Evolutionary conservation across 176 grass and related monocot species (phyloP), one percentile per base, ranked within the genome.

Genomic region (Eleusine indica): DNA sequence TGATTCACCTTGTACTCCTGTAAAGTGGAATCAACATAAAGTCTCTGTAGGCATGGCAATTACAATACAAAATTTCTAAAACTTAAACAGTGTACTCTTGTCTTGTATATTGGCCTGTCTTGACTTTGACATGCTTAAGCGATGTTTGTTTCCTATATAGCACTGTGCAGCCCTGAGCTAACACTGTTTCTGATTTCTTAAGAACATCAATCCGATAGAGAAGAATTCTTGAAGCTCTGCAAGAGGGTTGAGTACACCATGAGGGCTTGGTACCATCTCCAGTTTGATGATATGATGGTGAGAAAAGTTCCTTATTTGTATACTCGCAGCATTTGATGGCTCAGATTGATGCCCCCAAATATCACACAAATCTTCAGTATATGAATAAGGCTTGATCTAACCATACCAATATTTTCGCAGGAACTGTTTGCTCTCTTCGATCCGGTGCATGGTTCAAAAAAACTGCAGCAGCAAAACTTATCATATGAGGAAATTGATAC

Each of bases 271-370:
- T 96, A 98, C 81, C 87, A 93, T 83, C 96, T 96, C 47, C 91
- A 98, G 71, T 98, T 98, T 84, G 96, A 98, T 82, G 96, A 98
- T 84, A 92, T 98, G 85, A 94, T 98, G 93, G 96, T 96, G 87
- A 84, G 72, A 72, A 88, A 40, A 63, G 37, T 18, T 30, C 54
- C 11, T 83, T 38, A 2, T 66, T 1, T 13, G 60, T 49, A 80
- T 53, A 63, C 21, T 56, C 4, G 15, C 12, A 15, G 21, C 2
- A 32, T 57, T 67, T 88, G 9, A 60, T 74, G 18, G 9, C 32
- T 63, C 10, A 17, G 43, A 57, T 38, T 80, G 12, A 62, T 68
- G 18, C 2, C 62, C 73, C 61, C 19, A 82, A 72, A 57, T 28
- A 43, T 65, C 30, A 57, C 4, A 44, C 75, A 30, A 35, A 32